Evolutionary conservation across 495 filamentous ascomycete genomes (phyloP), one percentile per base, ranked within the genome.

Genomic region (Talaromyces trachyspermus): DNA sequence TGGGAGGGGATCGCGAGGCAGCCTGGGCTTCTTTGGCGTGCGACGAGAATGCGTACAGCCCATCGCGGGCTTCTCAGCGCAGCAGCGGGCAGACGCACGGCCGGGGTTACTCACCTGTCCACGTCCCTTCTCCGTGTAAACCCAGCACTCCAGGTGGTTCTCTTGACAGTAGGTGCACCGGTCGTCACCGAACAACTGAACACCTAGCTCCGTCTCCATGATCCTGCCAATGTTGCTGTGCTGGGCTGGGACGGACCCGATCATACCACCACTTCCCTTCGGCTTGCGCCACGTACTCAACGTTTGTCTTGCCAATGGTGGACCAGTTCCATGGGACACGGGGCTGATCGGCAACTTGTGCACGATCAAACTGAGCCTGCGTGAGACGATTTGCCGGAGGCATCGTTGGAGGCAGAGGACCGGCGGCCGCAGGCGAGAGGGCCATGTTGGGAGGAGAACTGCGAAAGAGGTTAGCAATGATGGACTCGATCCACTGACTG

Each of bases 251-350:
- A n/a, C n/a, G n/a, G n/a, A 10, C 24, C 26, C n/a, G 23, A 43
- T 27, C 23, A 14, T 43, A 43, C 40, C 40, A 29, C 40, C 40
- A 43, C 17, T 43, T 43, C 17, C 20, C 40, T 5, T n/a, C 40
- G 2, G 40, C 22, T 8, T 1, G 17, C 11, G 40, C 15, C n/a
- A 17, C 17, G 25, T 43, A 43, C 6, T 11, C 5, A 11, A 4
- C 19, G 2, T 9, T 14, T 19, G 24, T 43, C 26, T 27, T 14
- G 9, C 40, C 23, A 8, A 23, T 17, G 0, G 15, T 25, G 15
- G 24, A 27, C 40, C 22, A 27, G 11, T n/a, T 9, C 14, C n/a
- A 25, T 25, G 25, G 40, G 9, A 43, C 17, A 15, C 40, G 40
- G 2, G 23, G 40, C 40, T 43, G 40, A 23, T 43, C 40, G n/a